Base-by-base conservation (phyloP, 2,329 filamentous ascomycete genomes). In the Diaporthe sp. region DNA sequence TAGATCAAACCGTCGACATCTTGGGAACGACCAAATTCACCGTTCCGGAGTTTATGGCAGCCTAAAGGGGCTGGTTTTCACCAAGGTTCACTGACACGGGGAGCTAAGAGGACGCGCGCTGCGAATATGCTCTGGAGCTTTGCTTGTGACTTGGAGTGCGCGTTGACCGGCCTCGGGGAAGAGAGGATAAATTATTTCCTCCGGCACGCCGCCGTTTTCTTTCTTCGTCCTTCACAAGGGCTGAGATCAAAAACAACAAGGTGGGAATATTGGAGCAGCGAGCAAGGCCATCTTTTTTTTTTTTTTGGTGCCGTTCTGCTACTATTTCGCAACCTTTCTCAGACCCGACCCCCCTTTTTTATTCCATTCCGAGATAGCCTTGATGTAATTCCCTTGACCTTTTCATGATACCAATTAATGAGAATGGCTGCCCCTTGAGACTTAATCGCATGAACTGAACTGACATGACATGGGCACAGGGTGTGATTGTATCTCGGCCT, bases 341-440 rank as follows among this genome's bases (percentile, higher is more conserved):
- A 71, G 74, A 65, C 66, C 63, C 63, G 30, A 53, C n/a, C 63
- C 53, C 61, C 74, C 73, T 71, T 72, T 71, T 72, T 73, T 66
- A 70, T 65, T 71, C 70, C 56, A 73, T 75, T 75, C 75, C 70
- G 63, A 73, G 70, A 70, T 85, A 85, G 83, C 83, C 81, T 83
- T 81, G 82, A 86, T 86, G 85, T 87, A 87, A 87, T 85, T 83
- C 80, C 82, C 81, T 83, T 82, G 85, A 69, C 81, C 82, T 83
- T 83, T 81, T 84, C 82, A 86, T 85, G 85, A 87, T 88, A 88
- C 85, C 85, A 87, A 79, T 81, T 82, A 83, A 84, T 83, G 82
- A 83, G 81, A 83, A 82, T 81, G 78, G 78, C 79, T 81, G 76
- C 73, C 76, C 78, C 75, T 75, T 77, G 74, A 39, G 74, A 73